Base-by-base conservation (phyloP, 108 stramenopile genomes). In the Cyclotella kingstonii region DNA sequence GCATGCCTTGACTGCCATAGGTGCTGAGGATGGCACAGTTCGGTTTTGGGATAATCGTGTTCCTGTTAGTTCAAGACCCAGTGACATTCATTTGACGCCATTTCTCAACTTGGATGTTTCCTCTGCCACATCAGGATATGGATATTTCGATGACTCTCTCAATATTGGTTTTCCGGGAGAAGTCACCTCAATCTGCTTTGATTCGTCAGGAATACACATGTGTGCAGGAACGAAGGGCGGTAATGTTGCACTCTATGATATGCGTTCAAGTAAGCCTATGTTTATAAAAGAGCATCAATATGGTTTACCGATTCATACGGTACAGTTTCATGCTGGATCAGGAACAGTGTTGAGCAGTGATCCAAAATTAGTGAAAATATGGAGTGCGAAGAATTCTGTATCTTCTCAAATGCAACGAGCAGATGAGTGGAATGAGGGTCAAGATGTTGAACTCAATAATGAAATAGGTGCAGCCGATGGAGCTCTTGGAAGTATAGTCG, bases 221-320 rank as follows among this genome's bases (percentile, higher is more conserved):
- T 95, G 89, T 45, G 87, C 87, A 1, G 98, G 99, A 14, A 96
- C 97, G 4, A 77, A 78, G 21, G 89, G 85, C 19, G 99, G 97
- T 0, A 73, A 87, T 39, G 95, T 93, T 19, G 87, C 89, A 10
- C 60, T 97, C 31, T 98, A 96, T 69, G 99, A 99, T 66, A 85
- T 99, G 54, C 81, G 99, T 7, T 91, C 95, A 35, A 78, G 86
- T 38, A 76, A 70, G 43, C 99, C 99, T 1, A 40, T 96, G 14
- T 73, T 82, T 45, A 69, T 95, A 31, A 93, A 95, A 80, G 96
- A 97, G 70, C 98, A 99, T 82, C 95, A 96, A 63, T 91, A 95
- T 74, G 96, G 95, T 31, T 70, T 96, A 43, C 95, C 97, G 4
- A 95, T 99, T 68, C 85, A 91, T 53, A 93, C 87, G 5, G 48